Conservation (phyloP, 257 asterid species). For the Solanum neorickii region DNA sequence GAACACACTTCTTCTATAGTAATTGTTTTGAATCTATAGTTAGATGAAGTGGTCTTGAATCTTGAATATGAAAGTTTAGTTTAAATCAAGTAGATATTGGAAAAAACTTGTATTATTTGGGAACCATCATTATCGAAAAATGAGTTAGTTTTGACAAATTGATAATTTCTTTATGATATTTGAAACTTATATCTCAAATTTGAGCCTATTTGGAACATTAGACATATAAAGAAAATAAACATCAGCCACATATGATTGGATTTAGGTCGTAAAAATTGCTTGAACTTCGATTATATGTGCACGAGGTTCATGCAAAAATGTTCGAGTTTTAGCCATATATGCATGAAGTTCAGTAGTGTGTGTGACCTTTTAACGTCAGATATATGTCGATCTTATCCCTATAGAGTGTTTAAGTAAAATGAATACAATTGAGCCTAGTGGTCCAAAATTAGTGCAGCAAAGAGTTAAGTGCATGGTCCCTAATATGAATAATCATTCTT, state of each 20-base stretch:
- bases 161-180: no score
- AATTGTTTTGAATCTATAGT: background rate
- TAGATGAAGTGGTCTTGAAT: background rate
- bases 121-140: no score
- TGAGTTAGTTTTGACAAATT: no score
- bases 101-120: no score
- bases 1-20: background rate
- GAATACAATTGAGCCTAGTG: background rate
- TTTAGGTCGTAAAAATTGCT: background rate
- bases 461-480: background rate
- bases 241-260: no score
- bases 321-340: background rate
- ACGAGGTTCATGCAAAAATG: background rate
- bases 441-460: background rate
- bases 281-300: background rate
- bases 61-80: background rate
- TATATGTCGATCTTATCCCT: background rate
- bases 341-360: background rate
- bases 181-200: no score
- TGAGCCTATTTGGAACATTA: no score
- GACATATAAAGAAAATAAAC: background rate
- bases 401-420: background rate
- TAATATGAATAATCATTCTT: background rate
- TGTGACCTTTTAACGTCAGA: background rate
- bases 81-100: no score